These are phyloP conservation scores for Xylaria cubensis DNA, from an alignment of 495 filamentous ascomycete genomes.

Conservation along the genomic window DNA sequence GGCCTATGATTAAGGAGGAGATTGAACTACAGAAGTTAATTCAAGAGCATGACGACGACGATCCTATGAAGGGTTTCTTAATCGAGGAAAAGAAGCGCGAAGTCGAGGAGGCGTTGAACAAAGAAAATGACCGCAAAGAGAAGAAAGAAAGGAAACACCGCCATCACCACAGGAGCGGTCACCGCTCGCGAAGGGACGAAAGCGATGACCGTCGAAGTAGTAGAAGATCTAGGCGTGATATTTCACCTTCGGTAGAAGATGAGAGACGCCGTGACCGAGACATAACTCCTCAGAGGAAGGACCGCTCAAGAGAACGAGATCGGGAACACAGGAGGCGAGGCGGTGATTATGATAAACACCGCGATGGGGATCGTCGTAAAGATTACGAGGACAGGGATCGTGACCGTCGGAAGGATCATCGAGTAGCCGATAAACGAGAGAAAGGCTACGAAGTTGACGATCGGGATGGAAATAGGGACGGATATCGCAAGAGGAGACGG, in stretches of 20 bases:
- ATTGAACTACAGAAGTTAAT: slow-evolving; percentile 77
- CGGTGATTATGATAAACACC: slow-evolving; percentile 36
- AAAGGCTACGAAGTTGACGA: slow-evolving; percentile 36
- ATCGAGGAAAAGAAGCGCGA: slow-evolving; percentile 90
- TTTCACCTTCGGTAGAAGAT: slow-evolving; percentile 31
- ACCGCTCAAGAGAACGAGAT: slow-evolving; percentile 38
- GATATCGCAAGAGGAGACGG: slow-evolving; percentile 35
- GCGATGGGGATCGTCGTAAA: slow-evolving; percentile 36
- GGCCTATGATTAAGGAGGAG: slow-evolving; percentile 66
- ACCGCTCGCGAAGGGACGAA: slow-evolving; percentile 44
- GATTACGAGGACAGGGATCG: slow-evolving; percentile 38
- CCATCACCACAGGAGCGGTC: slow-evolving; percentile 59
- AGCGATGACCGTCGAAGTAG: slow-evolving; percentile 31
- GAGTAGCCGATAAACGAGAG: slow-evolving; percentile 33
- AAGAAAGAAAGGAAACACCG: slow-evolving; percentile 50
- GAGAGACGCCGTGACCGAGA: slow-evolving; percentile 34
- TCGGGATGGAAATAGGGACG: slow-evolving; percentile 28
- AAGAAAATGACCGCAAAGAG: slow-evolving; percentile 50
- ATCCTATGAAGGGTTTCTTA: slow-evolving; percentile 94
- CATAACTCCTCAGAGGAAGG: slow-evolving; percentile 36
- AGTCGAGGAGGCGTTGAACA: slow-evolving; percentile 71
- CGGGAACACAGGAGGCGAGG: slow-evolving; percentile 38
- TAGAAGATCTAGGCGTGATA: slow-evolving; percentile 36
- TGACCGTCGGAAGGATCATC: slow-evolving; percentile 33
- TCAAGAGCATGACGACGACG: slow-evolving; percentile 86